Base-by-base conservation (phyloP, 1,284 basidiomycete genomes). In the Malassezia caprae region DNA sequence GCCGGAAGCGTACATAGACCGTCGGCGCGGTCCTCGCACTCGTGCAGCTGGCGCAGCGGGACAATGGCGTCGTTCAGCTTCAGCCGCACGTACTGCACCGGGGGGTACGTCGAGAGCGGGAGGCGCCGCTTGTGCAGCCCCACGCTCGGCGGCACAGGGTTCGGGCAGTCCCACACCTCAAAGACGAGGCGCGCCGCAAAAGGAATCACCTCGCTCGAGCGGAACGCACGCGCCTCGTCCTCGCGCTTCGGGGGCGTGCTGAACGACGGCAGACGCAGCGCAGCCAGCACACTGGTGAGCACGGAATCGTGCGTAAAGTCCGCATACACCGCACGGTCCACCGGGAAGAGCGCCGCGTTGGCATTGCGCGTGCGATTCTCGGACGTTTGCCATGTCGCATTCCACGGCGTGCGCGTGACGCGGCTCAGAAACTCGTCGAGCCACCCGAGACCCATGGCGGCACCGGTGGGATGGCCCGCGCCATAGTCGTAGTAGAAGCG, bases 401-500 rank as follows among this genome's bases (percentile, higher is more conserved):
- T 32, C 65, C 65, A 69, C 4, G 56, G 48, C 15, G 34, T 50
- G 7, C 44, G 24, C 10, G 58, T 62, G 35, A 74, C 46, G 1
- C 72, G 61, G 15, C 66, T 52, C 13, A 72, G 43, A 17, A 74
- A 48, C 61, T 77, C 76, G 47, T 75, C 68, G 3, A 91, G 74
- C 73, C 85, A 94, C 23, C 89, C 90, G 30, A 87, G 79, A 28
- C 90, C 90, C 68, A 87, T 85, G 3, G 84, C 84, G 3, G 83
- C 82, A 1, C 82, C 82, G 8, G 88, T 80, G 0, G 88, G 87
- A 0, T 84, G 85, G 6, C 87, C 88, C 65, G 85, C 85, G 0
- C 84, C 86, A 12, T 85, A 85, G 67, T 83, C 81, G 34, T 65
- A 63, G 81, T 82, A 83, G 65, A 77, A 74, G 30, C 57, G 55